phyloP scores from a whole-genome alignment of 2,329 filamentous ascomycete genomes.

The Monosporascus sp. region DNA sequence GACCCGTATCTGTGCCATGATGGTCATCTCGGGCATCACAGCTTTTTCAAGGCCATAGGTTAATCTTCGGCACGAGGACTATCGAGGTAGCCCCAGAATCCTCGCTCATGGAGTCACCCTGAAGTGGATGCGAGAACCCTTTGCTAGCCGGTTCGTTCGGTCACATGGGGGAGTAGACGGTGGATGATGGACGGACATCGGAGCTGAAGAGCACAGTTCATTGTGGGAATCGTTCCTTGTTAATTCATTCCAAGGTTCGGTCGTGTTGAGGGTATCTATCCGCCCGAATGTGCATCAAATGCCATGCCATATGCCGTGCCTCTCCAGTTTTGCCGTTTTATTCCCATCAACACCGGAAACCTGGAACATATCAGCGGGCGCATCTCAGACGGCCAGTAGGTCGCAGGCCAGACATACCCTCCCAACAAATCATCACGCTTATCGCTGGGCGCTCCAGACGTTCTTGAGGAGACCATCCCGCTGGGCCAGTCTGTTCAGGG shows the following conservation, averaged over 20 bases:
- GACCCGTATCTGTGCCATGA: constrained; percentile 65
- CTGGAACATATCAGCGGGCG: background rate
- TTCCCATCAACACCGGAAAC: background rate
- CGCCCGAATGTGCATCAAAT: background rate
- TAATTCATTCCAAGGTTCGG: constrained; percentile 10
- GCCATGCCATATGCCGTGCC: background rate
- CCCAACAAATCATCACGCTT: constrained; percentile 26
- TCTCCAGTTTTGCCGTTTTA: background rate
- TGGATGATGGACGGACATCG: background rate
- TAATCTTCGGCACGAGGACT: constrained; percentile 56
- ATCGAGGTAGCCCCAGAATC: constrained; percentile 54
- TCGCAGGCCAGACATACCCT: constrained; percentile 11
- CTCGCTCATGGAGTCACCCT: constrained; percentile 40
- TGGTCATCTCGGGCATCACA: constrained; percentile 48
- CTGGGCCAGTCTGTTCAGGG: constrained; percentile 92
- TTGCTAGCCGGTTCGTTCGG: constrained; percentile 43
- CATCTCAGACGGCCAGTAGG: background rate
- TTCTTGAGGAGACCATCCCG: constrained; percentile 94
- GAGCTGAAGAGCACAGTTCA: background rate
- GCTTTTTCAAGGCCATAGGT: constrained; percentile 56
- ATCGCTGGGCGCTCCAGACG: constrained; percentile 80
- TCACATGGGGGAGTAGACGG: constrained; percentile 7
- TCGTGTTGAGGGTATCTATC: constrained; percentile 8
- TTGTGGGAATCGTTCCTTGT: background rate
- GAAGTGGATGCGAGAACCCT: constrained; percentile 47